Percentiles rank a stretch among this genome's conserved stretches.
These are phyloP conservation scores for Pittosporum tobira DNA, from an alignment of 129 eudicot genomes.

Conservation along the genomic window DNA sequence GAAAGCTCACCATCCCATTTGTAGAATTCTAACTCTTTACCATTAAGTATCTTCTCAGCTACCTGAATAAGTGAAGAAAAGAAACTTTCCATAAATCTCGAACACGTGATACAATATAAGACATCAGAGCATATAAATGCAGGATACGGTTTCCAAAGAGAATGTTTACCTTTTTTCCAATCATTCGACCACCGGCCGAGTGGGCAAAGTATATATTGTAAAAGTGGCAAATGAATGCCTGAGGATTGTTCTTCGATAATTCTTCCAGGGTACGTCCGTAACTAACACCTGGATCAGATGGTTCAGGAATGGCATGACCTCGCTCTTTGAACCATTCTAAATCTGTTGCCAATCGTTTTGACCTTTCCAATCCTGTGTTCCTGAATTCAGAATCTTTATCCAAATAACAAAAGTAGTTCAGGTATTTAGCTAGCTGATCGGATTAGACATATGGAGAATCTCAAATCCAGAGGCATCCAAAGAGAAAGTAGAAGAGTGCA, in stretches of 20 bases:
- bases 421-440: not conserved
- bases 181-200: constrained; percentile 95
- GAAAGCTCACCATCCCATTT: constrained; percentile 89
- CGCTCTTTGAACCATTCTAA: constrained; percentile 85
- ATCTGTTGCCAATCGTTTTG: constrained; percentile 55
- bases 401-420: not conserved
- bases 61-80: constrained; percentile 39
- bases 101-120: too few species aligned
- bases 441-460: too few species aligned
- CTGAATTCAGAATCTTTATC: constrained; percentile 71
- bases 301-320: constrained; percentile 77
- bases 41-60: constrained; percentile 58
- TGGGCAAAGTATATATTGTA: constrained; percentile 91
- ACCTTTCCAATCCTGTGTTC: constrained; percentile 88
- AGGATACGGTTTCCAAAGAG: not conserved
- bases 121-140: not conserved
- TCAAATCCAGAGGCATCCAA: not conserved
- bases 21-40: constrained; percentile 79
- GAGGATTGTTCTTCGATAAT: constrained; percentile 76
- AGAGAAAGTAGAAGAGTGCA: too few species aligned
- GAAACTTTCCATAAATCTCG: too few species aligned
- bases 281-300: constrained; percentile 63
- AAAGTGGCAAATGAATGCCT: constrained; percentile 88
- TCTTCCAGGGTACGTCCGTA: constrained; percentile 60
- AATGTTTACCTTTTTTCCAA: constrained; percentile 70